These are phyloP conservation scores for Geotrichum aggregatum DNA, from an alignment of 1,139 yeast species.

Conservation along the genomic window DNA sequence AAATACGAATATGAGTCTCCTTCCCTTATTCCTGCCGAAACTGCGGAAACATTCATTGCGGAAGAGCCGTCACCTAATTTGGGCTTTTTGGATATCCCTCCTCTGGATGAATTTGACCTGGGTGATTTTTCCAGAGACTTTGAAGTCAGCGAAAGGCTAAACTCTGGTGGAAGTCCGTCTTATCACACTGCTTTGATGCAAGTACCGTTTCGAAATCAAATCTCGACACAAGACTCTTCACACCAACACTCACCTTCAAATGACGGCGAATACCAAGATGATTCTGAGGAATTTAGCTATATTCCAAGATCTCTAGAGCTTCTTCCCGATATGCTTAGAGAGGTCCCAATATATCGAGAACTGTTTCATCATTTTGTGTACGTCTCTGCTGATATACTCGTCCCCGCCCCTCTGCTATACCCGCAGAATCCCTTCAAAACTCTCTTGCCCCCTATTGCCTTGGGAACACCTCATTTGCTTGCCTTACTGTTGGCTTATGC, in stretches of 20 bases:
- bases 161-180: neutral
- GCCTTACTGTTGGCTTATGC: conserved; percentile 65
- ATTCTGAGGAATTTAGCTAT: conserved; percentile 1
- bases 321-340: conserved; percentile 54
- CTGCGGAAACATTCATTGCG: neutral
- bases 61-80: neutral
- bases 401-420: conserved; percentile 62
- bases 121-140: conserved; percentile 11
- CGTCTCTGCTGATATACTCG: conserved; percentile 58
- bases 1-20: conserved; percentile 1
- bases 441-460: conserved; percentile 65
- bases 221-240: neutral
- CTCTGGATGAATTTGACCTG: conserved; percentile 4
- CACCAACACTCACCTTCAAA: neutral
- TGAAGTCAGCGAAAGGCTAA: conserved; percentile 12
- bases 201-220: conserved; percentile 23
- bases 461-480: conserved; percentile 53
- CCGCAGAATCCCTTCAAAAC: conserved; percentile 64
- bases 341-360: conserved; percentile 56
- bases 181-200: conserved; percentile 25
- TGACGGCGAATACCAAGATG: neutral
- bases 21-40: neutral
- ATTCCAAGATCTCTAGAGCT: conserved; percentile 55
- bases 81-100: neutral
- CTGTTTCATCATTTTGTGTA: conserved; percentile 63